These are phyloP conservation scores for Bryum argenteum DNA, from an alignment of 225 moss, liverwort and hornwort genomes.

Conservation along the genomic window DNA sequence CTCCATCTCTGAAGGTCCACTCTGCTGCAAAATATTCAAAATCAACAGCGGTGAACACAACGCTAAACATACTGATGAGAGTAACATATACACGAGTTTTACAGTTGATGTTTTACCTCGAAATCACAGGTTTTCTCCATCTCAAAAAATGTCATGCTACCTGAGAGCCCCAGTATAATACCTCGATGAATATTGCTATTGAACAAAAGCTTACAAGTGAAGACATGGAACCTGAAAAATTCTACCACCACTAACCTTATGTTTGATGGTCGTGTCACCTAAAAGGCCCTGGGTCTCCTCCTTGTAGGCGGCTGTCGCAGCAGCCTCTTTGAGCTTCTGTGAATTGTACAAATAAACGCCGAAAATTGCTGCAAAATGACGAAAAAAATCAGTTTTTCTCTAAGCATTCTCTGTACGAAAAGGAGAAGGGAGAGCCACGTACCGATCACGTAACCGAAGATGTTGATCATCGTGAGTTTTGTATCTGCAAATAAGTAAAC, in stretches of 20 bases:
- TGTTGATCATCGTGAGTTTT: conserved; percentile 60
- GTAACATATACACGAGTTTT: neutral
- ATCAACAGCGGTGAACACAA: conserved; percentile 12
- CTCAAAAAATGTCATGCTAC: conserved; percentile 17
- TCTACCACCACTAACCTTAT: conserved; percentile 40
- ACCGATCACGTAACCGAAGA: conserved; percentile 63
- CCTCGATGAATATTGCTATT: conserved; percentile 16
- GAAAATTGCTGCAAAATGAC: conserved; percentile 43
- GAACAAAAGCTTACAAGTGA: conserved; percentile 1
- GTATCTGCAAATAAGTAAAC: conserved; percentile 65
- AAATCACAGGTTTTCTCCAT: conserved; percentile 26
- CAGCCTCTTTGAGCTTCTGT: conserved; percentile 51
- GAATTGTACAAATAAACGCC: conserved; percentile 60
- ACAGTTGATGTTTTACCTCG: conserved; percentile 17
- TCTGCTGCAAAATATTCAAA: conserved; percentile 50
- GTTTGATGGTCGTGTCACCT: conserved; percentile 37
- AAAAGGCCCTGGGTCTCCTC: conserved; percentile 43
- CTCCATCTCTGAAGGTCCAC: conserved; percentile 47
- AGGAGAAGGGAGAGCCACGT: conserved; percentile 1
- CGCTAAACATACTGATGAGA: neutral
- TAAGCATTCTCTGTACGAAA: no score
- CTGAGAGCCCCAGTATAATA: conserved; percentile 26
- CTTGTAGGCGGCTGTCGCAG: conserved; percentile 32
- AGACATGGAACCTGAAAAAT: neutral
- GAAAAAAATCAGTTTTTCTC: neutral